These are phyloP conservation scores for Mycena kentingensis DNA, from an alignment of 768 basidiomycete species.

Conservation along the genomic window DNA sequence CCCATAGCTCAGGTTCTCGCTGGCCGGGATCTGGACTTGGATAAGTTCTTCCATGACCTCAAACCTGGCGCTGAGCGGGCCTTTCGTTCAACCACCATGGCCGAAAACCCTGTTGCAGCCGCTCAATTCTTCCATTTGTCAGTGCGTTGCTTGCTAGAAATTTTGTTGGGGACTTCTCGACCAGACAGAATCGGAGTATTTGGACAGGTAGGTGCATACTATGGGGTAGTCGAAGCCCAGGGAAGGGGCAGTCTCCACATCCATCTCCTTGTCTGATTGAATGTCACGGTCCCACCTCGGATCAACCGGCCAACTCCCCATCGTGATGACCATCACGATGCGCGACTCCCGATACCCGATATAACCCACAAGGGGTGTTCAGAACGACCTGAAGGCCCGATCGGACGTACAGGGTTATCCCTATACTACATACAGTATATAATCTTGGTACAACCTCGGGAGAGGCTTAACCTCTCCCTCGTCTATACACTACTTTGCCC, in stretches of 20 bases:
- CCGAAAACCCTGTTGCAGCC: slow-evolving; percentile 7
- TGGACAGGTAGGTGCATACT: slow-evolving; percentile 23
- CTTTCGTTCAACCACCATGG: not conserved
- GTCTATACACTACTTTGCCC: no score
- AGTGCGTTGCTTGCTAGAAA: slow-evolving; percentile 24
- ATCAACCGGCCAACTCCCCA: no score
- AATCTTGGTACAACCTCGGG: no score
- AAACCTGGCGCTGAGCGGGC: not conserved
- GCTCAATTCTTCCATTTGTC: slow-evolving; percentile 36
- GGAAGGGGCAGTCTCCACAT: slow-evolving; percentile 28
- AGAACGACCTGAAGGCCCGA: no score
- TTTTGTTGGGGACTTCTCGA: slow-evolving; percentile 24
- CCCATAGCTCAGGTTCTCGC: slow-evolving; percentile 23
- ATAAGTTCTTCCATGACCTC: slow-evolving; percentile 18
- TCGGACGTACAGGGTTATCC: no score
- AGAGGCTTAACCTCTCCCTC: no score
- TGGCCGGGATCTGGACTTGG: slow-evolving; percentile 22
- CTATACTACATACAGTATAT: no score
- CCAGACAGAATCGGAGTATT: slow-evolving; percentile 24
- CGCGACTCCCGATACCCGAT: no score
- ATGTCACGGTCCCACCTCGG: no score
- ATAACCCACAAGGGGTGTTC: no score
- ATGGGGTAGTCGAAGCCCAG: slow-evolving; percentile 30
- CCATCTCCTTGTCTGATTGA: slow-evolving; percentile 30
- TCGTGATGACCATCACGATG: no score